phyloP scores from a whole-genome alignment of 495 filamentous ascomycete species.

The Penicillium ochrochloron region DNA sequence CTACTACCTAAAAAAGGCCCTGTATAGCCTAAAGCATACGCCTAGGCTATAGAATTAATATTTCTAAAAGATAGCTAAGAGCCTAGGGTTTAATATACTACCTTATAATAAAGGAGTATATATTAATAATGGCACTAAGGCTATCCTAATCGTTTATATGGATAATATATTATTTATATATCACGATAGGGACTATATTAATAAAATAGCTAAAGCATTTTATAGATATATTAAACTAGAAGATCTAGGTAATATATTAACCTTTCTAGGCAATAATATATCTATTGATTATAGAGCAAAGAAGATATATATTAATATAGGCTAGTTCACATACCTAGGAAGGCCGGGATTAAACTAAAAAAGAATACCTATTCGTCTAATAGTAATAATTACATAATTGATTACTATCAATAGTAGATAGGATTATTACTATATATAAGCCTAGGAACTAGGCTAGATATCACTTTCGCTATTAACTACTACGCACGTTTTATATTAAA shows the following conservation, averaged over 20 bases:
- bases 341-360: too few species aligned
- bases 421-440: too few species aligned
- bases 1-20: not conserved
- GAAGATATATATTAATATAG: not conserved
- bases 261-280: not conserved
- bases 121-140: not conserved
- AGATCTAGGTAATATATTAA: not conserved
- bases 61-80: not conserved
- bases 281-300: not conserved
- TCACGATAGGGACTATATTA: not conserved
- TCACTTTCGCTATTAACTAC: not conserved
- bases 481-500: not conserved
- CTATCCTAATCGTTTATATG: not conserved
- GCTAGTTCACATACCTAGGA: too few species aligned
- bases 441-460: too few species aligned
- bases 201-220: not conserved
- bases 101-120: not conserved
- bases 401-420: too few species aligned
- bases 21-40: not conserved
- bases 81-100: not conserved
- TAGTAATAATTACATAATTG: too few species aligned
- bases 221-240: conserved; percentile 3
- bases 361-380: too few species aligned
- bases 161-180: conserved; percentile 1
- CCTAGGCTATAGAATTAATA: conserved; percentile 2